Evolutionary conservation across 208 protist species (phyloP), one percentile per base, ranked within the genome.

Genomic region (Porcisia deanei): DNA sequence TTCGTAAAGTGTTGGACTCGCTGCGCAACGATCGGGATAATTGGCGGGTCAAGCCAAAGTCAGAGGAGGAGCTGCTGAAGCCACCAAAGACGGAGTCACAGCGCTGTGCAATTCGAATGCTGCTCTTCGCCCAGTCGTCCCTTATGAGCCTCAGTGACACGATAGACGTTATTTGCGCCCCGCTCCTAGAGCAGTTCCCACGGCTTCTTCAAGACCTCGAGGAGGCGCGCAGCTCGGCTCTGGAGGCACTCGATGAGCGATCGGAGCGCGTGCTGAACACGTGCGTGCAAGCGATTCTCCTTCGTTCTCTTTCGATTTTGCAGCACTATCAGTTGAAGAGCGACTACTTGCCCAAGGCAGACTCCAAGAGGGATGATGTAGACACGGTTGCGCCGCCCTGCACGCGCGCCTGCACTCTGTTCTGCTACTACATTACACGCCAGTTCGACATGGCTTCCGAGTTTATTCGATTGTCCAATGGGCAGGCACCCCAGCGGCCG

Each of bases 391-490:
- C 90, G 22, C 93, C 88, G 70, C 88, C 90, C 3, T 97, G 91
- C 79, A 94, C 93, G n/a, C 85, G 91, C 3, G 93, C 93, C 22
- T 97, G 93, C 79, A 93, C 89, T 7, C 83, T 97, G 22, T 97
- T 97, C 72, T 97, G 93, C 79, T 88, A 95, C 64, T 97, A 97
- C 76, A 73, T 97, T 43, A 94, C 89, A 49, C 85, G 88, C 3
- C 91, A 97, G 82, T 88, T 95, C 69, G 87, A 91, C 41, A 87
- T 91, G 80, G 82, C 86, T 30, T 90, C 91, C 75, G 90, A 94
- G 84, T 95, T 96, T 69, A 93, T 96, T 82, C 89, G 85, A 20
- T 73, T 94, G 1, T 95, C 92, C 1, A 91, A 93, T 67, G 89
- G 86, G 14, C 87, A 92, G 81, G 53, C 86, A 41, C 69, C 83